These are phyloP conservation scores for Globisporangium paddicum DNA, from an alignment of 352 stramenopile genomes.

Conservation along the genomic window DNA sequence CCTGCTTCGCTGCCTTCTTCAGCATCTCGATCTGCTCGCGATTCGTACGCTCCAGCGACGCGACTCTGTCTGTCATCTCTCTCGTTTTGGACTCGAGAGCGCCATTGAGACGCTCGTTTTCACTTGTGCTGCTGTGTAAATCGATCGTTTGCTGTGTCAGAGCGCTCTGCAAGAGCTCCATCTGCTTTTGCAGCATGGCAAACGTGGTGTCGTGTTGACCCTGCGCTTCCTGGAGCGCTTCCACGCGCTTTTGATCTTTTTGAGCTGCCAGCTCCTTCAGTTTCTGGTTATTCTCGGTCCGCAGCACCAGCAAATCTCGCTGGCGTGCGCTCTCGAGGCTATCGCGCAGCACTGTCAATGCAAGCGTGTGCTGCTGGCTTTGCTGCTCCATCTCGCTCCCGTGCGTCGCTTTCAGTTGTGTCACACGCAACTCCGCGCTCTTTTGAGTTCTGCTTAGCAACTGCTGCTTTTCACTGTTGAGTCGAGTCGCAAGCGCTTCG, in stretches of 20 bases:
- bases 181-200: conserved; percentile 16
- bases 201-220: conserved; percentile 22
- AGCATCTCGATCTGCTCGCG: conserved; percentile 50
- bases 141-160: conserved; percentile 31
- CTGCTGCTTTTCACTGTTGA: conserved; percentile 6
- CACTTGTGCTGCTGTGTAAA: conserved; percentile 20
- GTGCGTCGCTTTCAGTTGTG: conserved; percentile 9
- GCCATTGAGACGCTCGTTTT: conserved; percentile 22
- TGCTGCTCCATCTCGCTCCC: conserved; percentile 16
- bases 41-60: conserved; percentile 26
- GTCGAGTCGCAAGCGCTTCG: conserved; percentile 3
- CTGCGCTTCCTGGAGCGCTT: conserved; percentile 24
- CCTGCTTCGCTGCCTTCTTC: conserved; percentile 48
- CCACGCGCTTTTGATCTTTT: conserved; percentile 37
- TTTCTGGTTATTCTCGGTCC: conserved; percentile 28
- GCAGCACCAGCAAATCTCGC: conserved; percentile 26
- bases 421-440: not conserved
- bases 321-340: conserved; percentile 20
- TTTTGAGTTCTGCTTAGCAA: conserved; percentile 2
- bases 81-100: conserved; percentile 28
- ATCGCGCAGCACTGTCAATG: conserved; percentile 22
- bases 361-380: conserved; percentile 18
- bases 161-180: conserved; percentile 19
- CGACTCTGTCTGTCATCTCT: conserved; percentile 30
- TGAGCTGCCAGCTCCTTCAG: conserved; percentile 20